Evolutionary conservation across 2,329 filamentous ascomycete genomes (phyloP), one percentile per base, ranked within the genome.

Genomic region (Penicillium capsulatum): DNA sequence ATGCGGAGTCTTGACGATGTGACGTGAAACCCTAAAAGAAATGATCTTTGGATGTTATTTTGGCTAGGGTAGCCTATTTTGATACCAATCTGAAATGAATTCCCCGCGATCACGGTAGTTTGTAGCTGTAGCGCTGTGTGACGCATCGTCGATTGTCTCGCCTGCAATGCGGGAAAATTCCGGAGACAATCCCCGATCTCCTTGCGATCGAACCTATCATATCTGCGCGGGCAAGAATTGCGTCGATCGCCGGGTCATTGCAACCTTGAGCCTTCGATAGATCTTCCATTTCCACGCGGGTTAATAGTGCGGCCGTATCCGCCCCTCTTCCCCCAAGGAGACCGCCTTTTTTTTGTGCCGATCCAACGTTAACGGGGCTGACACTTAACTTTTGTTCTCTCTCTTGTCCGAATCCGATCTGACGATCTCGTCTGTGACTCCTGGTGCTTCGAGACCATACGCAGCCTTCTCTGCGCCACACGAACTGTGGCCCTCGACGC

Each of bases 331-430:
- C n/a, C n/a, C n/a, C n/a, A n/a, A n/a, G n/a, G 47, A 50, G 49
- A 48, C 49, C 47, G 47, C 45, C 47, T 50, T 43, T 41, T 51
- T 52, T 51, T 53, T 45, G 31, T 53, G 48, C 52, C 48, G 41
- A 44, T 47, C 47, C 44, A 40, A 50, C 40, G 34, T 48, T 37
- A 14, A 45, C 41, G 7, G 17, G n/a, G 38, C 38, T 50, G 42
- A 42, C 43, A 47, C 40, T 31, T 50, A 40, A 42, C 43, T 45
- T 38, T 31, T 5, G 5, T 22, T 22, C 19, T 9, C 47, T 26
- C 26, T 20, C 36, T 35, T 36, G 39, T 28, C 36, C 36, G 35
- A 16, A 16, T 7, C 27, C 15, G 17, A 34, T 17, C 33, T 16
- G 10, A 14, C 9, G 5, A 31, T 15, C 30, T 31, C 14, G 11